Conservation (phyloP, 73 alveolate genomes). For the Stentor coeruleus region DNA sequence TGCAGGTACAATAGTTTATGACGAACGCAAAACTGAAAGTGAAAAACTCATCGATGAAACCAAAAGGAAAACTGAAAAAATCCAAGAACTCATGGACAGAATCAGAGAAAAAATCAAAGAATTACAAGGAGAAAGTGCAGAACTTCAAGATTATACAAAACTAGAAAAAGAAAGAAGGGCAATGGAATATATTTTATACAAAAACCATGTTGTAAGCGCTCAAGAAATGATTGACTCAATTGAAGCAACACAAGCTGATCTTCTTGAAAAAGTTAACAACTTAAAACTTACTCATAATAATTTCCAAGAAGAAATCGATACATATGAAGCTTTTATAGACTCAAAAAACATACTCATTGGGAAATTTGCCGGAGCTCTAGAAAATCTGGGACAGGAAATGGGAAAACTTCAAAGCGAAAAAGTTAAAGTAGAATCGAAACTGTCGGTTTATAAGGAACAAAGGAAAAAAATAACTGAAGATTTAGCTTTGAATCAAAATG, state of each 20-base stretch:
- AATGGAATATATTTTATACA: conserved; percentile 49
- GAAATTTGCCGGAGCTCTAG: conserved; percentile 30
- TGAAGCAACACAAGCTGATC: conserved; percentile 43
- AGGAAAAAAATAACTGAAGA: conserved; percentile 45
- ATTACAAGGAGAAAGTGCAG: conserved; percentile 58
- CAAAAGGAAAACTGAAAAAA: conserved; percentile 54
- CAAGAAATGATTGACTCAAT: conserved; percentile 49
- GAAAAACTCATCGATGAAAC: conserved; percentile 61
- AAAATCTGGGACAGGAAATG: conserved; percentile 33
- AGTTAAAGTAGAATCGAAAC: conserved; percentile 36
- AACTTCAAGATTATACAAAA: conserved; percentile 48
- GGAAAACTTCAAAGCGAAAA: conserved; percentile 3
- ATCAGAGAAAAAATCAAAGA: conserved; percentile 55
- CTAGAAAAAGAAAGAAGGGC: conserved; percentile 62
- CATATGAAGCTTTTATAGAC: conserved; percentile 38
- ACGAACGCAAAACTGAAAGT: conserved; percentile 71
- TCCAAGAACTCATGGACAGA: conserved; percentile 42
- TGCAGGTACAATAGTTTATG: conserved; percentile 73
- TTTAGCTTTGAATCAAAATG: conserved; percentile 39
- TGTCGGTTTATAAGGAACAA: conserved; percentile 44
- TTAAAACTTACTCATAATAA: conserved; percentile 35
- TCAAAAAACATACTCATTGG: conserved; percentile 39
- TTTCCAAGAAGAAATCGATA: conserved; percentile 47
- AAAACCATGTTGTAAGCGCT: conserved; percentile 46
- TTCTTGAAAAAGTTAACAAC: conserved; percentile 43